These are phyloP conservation scores for Sclerotinia trifoliorum DNA, from an alignment of 2,329 filamentous ascomycete genomes.

Conservation along the genomic window DNA sequence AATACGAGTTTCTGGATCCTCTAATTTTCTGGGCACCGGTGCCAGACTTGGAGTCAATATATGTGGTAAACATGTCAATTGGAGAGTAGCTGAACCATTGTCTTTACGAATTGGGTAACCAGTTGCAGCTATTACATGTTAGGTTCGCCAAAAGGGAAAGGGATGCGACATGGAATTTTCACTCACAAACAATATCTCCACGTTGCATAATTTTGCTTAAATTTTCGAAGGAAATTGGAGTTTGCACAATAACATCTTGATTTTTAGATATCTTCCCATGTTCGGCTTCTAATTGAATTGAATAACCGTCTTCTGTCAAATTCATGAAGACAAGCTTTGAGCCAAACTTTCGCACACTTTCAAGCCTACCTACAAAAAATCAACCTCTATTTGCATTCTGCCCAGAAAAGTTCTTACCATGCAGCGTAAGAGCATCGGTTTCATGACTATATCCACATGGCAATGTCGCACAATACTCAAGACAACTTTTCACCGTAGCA, in stretches of 20 bases:
- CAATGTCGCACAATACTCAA: slow-evolving; percentile 1
- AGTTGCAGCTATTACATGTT: slow-evolving; percentile 51
- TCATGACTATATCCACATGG: neutral
- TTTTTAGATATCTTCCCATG: slow-evolving; percentile 46
- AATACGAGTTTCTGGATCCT: slow-evolving; percentile 69
- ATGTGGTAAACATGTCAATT: slow-evolving; percentile 64
- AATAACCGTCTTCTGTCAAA: slow-evolving; percentile 68
- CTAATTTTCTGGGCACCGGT: slow-evolving; percentile 69
- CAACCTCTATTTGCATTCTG: slow-evolving; percentile 1
- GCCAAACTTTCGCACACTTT: slow-evolving; percentile 61
- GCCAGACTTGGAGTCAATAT: slow-evolving; percentile 77
- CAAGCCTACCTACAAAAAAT: slow-evolving; percentile 60
- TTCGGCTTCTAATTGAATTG: slow-evolving; percentile 75
- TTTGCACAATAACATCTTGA: slow-evolving; percentile 15
- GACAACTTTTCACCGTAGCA: slow-evolving; percentile 6
- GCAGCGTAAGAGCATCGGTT: slow-evolving; percentile 9
- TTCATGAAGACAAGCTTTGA: slow-evolving; percentile 83
- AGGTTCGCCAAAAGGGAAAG: slow-evolving; percentile 3
- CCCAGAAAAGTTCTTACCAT: slow-evolving; percentile 29
- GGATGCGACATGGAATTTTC: neutral
- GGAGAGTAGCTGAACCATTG: slow-evolving; percentile 69
- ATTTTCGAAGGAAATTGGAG: slow-evolving; percentile 51
- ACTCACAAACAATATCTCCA: slow-evolving; percentile 82
- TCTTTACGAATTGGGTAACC: slow-evolving; percentile 69
- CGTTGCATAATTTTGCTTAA: slow-evolving; percentile 67